These are phyloP conservation scores for Eragrostis nindensis DNA, from an alignment of 176 grass and related monocot species.

Conservation along the genomic window DNA sequence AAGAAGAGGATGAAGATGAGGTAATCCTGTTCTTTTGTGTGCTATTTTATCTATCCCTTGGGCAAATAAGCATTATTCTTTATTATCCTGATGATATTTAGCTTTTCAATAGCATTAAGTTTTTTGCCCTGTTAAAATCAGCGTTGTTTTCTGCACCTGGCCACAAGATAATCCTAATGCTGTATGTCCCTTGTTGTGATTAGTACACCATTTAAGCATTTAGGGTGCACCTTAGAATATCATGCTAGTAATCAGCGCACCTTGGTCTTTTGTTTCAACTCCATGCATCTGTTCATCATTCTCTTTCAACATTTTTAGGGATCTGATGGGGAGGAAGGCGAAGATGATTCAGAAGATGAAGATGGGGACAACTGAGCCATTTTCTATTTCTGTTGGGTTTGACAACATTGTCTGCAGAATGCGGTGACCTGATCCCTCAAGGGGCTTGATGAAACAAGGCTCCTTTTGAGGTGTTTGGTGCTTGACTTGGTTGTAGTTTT, in stretches of 20 bases:
- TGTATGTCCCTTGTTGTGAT: too few relatives aligned
- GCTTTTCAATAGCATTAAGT: background rate
- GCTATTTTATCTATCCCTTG: background rate
- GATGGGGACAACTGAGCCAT: conserved; percentile 42
- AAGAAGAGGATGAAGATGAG: conserved; percentile 52
- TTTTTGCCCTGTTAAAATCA: background rate
- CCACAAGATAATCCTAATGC: background rate
- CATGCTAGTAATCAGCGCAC: background rate
- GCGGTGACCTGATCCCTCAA: conserved; percentile 1
- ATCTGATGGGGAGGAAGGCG: conserved; percentile 44
- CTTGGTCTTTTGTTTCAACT: too few relatives aligned
- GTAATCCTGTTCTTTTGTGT: conserved; percentile 37
- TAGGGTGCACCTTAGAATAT: background rate
- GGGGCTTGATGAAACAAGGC: conserved; percentile 16
- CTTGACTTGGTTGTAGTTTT: conserved; percentile 24
- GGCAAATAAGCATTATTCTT: background rate
- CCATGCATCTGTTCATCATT: conserved; percentile 17
- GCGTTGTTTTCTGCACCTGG: background rate
- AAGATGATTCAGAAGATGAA: conserved; percentile 37
- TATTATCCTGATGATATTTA: conserved; percentile 8
- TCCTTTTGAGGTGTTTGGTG: conserved; percentile 21
- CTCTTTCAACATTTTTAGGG: conserved; percentile 39
- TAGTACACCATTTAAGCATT: background rate
- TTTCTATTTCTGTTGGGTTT: too few relatives aligned
- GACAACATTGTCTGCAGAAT: conserved; percentile 23